These are phyloP conservation scores for Entomortierella chlamydospora DNA, from an alignment of 192 early-diverging fungal species.

Conservation along the genomic window DNA sequence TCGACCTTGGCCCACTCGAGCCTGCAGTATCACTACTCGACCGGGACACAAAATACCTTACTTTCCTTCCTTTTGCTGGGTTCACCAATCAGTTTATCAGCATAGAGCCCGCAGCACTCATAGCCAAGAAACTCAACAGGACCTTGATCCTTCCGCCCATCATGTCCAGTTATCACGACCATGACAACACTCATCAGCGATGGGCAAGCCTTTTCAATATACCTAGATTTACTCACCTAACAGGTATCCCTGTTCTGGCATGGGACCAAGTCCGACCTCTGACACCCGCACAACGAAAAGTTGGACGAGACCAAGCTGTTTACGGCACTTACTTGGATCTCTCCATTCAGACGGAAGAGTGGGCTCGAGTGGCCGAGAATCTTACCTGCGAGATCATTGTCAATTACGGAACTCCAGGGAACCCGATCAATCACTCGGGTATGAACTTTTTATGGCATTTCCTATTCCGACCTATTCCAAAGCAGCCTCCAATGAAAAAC, in stretches of 20 bases:
- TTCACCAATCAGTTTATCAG: constrained; percentile 51
- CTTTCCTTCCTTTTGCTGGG: constrained; percentile 43
- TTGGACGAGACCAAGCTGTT: constrained; percentile 18
- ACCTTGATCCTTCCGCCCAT: constrained; percentile 44
- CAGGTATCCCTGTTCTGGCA: constrained; percentile 28
- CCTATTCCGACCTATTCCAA: constrained; percentile 1
- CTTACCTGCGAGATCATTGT: constrained; percentile 25
- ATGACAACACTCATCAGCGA: constrained; percentile 39
- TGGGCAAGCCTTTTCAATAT: constrained; percentile 44
- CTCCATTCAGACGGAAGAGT: neutral
- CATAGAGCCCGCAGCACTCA: constrained; percentile 11
- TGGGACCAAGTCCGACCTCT: constrained; percentile 38
- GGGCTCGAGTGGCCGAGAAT: constrained; percentile 23
- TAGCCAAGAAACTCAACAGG: constrained; percentile 34
- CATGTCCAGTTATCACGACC: constrained; percentile 40
- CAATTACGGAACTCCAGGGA: constrained; percentile 12
- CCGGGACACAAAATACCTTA: constrained; percentile 22
- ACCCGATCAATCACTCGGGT: constrained; percentile 10
- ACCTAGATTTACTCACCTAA: constrained; percentile 21
- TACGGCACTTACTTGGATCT: neutral
- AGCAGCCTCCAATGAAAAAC: no score
- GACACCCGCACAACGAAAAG: constrained; percentile 11
- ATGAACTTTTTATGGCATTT: constrained; percentile 31
- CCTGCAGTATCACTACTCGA: constrained; percentile 24
- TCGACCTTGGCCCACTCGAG: neutral